Conservation (phyloP, 2,329 filamentous ascomycete genomes). For the Huntiella abstrusa region DNA sequence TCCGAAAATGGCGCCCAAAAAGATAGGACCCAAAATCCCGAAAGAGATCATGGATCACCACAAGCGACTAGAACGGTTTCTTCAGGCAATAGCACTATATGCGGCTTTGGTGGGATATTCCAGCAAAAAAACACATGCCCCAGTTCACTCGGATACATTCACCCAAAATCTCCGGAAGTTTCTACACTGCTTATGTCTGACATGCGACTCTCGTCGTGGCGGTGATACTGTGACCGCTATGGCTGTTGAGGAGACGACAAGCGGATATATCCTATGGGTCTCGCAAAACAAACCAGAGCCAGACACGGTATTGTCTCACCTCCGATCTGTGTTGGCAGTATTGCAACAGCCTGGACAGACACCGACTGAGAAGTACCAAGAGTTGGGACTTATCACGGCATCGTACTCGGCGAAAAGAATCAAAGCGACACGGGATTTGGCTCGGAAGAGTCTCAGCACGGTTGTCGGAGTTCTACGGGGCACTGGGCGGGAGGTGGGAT, state of each 20-base stretch:
- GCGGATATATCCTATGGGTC: conserved; percentile 24
- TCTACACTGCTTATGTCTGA: conserved; percentile 22
- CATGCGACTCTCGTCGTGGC: conserved; percentile 29
- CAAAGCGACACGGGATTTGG: background rate
- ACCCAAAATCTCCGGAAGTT: conserved; percentile 14
- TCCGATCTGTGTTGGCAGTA: background rate
- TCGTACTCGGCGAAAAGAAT: background rate
- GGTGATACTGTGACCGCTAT: conserved; percentile 27
- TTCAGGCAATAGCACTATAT: too few relatives aligned
- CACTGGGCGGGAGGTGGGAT: too few relatives aligned
- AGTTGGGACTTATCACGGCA: background rate
- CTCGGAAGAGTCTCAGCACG: background rate
- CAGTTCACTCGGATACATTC: too few relatives aligned
- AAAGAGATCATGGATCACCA: too few relatives aligned
- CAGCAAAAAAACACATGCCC: too few relatives aligned
- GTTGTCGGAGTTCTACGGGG: background rate
- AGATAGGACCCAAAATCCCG: too few relatives aligned
- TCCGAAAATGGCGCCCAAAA: too few relatives aligned
- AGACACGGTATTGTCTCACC: background rate
- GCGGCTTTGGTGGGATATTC: too few relatives aligned
- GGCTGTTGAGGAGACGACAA: conserved; percentile 19
- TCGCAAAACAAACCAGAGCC: conserved; percentile 20
- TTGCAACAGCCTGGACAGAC: background rate
- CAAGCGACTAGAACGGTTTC: too few relatives aligned
- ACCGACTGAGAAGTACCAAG: too few relatives aligned